These are phyloP conservation scores for Thielaviopsis punctulata DNA, from an alignment of 2,329 filamentous ascomycete species.

Conservation along the genomic window DNA sequence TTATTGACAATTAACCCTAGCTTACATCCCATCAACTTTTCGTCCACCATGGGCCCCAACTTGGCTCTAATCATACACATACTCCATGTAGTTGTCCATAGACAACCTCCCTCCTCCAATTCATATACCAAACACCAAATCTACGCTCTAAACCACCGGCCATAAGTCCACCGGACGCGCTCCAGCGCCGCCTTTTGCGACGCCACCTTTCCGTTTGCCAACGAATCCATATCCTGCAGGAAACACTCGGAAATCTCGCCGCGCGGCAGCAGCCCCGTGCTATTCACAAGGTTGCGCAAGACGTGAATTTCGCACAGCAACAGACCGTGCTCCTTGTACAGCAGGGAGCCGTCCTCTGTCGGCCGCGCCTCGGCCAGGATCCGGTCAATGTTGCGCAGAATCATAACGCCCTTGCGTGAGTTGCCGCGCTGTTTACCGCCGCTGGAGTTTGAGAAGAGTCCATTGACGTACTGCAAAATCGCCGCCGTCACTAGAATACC, in stretches of 20 bases:
- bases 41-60: background rate
- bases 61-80: background rate
- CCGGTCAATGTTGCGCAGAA: conserved; percentile 77
- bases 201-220: conserved; percentile 66
- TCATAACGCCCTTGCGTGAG: conserved; percentile 54
- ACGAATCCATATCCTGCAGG: conserved; percentile 68
- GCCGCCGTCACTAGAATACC: conserved; percentile 75
- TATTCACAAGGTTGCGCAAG: conserved; percentile 48
- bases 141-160: conserved; percentile 42
- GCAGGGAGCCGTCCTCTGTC: conserved; percentile 55
- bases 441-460: conserved; percentile 51
- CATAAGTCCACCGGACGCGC: conserved; percentile 80
- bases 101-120: background rate
- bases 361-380: conserved; percentile 53
- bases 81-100: background rate
- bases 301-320: conserved; percentile 81
- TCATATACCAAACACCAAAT: no score
- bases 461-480: conserved; percentile 52
- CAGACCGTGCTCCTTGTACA: conserved; percentile 84
- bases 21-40: background rate
- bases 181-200: conserved; percentile 65
- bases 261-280: conserved; percentile 42
- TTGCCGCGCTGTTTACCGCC: conserved; percentile 48
- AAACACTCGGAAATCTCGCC: conserved; percentile 67
- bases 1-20: background rate